Percentiles rank a stretch among this genome's conserved stretches.
These are phyloP conservation scores for Fusarium dimerum DNA, from an alignment of 2,329 filamentous ascomycete genomes.

Conservation along the genomic window DNA sequence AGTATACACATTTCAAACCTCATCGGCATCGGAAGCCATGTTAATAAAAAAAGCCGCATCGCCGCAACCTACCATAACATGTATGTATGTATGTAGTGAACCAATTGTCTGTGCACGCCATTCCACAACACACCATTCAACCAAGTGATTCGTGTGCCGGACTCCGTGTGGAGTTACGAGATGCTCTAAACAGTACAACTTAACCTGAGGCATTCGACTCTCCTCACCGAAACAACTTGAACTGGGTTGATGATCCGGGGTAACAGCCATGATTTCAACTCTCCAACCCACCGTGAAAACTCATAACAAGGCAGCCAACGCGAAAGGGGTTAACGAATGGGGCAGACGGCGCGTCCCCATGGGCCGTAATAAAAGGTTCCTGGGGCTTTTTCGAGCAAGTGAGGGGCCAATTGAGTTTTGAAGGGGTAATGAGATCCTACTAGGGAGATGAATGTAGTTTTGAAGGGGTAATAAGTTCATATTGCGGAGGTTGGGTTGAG, in stretches of 20 bases:
- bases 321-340: constrained; percentile 5
- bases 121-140: not conserved
- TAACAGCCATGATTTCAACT: constrained; percentile 10
- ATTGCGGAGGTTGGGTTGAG: not conserved
- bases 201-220: too few relatives aligned
- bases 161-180: not conserved
- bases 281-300: constrained; percentile 13
- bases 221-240: not conserved
- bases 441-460: not conserved
- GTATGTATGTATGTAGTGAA: too few relatives aligned
- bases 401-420: not conserved
- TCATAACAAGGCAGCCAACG: constrained; percentile 7
- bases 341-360: not conserved
- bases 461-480: not conserved
- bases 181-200: not conserved
- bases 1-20: not conserved
- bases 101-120: not conserved
- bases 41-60: not conserved
- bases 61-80: too few relatives aligned
- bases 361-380: not conserved
- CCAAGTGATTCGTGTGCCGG: not conserved
- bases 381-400: not conserved
- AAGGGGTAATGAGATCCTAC: not conserved
- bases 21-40: not conserved
- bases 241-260: constrained; percentile 17